Conservation (phyloP, 768 basidiomycete genomes). For the Galerina marginata region DNA sequence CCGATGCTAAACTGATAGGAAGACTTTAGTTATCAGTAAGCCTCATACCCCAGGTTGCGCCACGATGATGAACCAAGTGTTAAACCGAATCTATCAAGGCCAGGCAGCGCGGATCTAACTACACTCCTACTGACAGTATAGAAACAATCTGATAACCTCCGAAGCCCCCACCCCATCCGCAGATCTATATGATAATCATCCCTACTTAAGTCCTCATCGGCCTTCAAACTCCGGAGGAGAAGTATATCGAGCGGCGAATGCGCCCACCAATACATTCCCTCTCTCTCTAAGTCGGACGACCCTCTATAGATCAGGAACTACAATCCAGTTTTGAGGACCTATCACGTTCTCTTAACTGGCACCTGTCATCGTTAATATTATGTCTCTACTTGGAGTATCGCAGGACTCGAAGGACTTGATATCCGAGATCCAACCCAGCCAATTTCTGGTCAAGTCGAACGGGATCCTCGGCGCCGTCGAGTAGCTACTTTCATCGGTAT, state of each 20-base stretch:
- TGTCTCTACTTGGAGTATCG: background rate
- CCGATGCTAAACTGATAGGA: too few relatives aligned
- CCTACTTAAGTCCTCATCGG: too few relatives aligned
- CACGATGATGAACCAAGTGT: too few relatives aligned
- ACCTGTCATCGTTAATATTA: background rate
- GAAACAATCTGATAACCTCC: too few relatives aligned
- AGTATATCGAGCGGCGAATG: background rate
- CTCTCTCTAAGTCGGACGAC: background rate
- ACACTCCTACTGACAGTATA: too few relatives aligned
- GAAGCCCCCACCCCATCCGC: too few relatives aligned
- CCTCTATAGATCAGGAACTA: background rate
- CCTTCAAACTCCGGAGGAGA: too few relatives aligned
- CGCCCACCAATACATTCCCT: background rate
- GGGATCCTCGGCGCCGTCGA: slow-evolving; percentile 20
- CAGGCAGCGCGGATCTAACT: too few relatives aligned
- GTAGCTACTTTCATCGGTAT: slow-evolving; percentile 19
- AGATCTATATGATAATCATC: too few relatives aligned
- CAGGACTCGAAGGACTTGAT: background rate
- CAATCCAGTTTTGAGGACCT: background rate
- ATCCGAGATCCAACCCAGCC: background rate
- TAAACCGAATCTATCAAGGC: too few relatives aligned
- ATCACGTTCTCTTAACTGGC: background rate
- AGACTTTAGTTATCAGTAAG: too few relatives aligned
- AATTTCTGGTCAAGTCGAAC: slow-evolving; percentile 14
- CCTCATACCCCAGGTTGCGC: too few relatives aligned